Evolutionary conservation across 257 asterid species (phyloP).

Genomic region (Gentiana straminea): DNA sequence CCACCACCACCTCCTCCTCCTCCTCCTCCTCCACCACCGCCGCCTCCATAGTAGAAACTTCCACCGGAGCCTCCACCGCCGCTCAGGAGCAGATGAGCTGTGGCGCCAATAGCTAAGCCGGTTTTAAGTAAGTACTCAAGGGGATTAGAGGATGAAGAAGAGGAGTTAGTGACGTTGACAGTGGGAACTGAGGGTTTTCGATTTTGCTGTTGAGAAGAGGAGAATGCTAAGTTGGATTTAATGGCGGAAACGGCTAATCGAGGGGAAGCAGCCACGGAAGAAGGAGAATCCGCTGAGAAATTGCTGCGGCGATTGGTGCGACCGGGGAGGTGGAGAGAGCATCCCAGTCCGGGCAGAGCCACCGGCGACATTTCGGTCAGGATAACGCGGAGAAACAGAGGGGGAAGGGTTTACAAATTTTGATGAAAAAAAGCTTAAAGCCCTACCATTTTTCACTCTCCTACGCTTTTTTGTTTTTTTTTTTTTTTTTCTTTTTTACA

Average conservation of each 20-base stretch:
- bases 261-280: constrained; percentile 8
- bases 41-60: constrained; percentile 16
- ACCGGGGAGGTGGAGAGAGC: constrained; percentile 29
- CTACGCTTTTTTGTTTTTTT: not conserved
- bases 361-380: constrained; percentile 37
- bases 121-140: constrained; percentile 11
- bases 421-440: not conserved
- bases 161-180: not conserved
- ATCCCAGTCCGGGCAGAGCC: constrained; percentile 40
- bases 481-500: not conserved
- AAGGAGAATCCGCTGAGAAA: constrained; percentile 11
- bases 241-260: constrained; percentile 14
- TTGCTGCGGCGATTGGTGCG: constrained; percentile 22
- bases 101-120: constrained; percentile 47
- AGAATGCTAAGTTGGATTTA: constrained; percentile 23
- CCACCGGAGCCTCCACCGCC: constrained; percentile 42
- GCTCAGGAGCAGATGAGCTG: constrained; percentile 31
- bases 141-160: constrained; percentile 20
- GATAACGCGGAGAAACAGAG: constrained; percentile 20
- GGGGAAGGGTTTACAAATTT: not conserved
- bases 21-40: constrained; percentile 25
- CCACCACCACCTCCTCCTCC: constrained; percentile 52
- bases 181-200: constrained; percentile 37
- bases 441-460: not conserved
- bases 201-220: constrained; percentile 29